phyloP scores from a whole-genome alignment of 257 asterid genomes.

The Echium plantagineum region DNA sequence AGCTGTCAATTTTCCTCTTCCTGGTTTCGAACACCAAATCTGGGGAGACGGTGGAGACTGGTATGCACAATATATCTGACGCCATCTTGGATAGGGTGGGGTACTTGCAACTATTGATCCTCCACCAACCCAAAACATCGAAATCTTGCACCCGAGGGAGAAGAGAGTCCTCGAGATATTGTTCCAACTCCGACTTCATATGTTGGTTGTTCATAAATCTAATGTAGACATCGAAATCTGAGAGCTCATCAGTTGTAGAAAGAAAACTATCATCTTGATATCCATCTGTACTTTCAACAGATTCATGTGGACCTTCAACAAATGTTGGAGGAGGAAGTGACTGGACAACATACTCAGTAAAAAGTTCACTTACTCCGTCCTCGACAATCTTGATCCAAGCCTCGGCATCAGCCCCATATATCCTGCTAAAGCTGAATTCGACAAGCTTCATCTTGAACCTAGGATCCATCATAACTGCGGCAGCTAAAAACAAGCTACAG shows the following conservation, averaged over 20 bases:
- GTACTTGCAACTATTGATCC: slow-evolving; percentile 31
- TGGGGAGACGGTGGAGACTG: slow-evolving; percentile 41
- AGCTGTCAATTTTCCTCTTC: slow-evolving; percentile 32
- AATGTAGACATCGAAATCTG: slow-evolving; percentile 8
- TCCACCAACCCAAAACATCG: slow-evolving; percentile 93
- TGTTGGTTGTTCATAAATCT: slow-evolving; percentile 13
- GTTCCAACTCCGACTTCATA: slow-evolving; percentile 21
- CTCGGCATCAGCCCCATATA: slow-evolving; percentile 10
- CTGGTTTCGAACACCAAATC: slow-evolving; percentile 48
- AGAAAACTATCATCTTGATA: slow-evolving; percentile 9
- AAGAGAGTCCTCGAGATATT: slow-evolving; percentile 23
- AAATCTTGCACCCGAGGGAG: slow-evolving; percentile 63
- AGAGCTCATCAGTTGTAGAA: slow-evolving; percentile 5
- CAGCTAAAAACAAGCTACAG: slow-evolving; percentile 15
- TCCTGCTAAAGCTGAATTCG: slow-evolving; percentile 16
- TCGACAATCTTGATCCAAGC: slow-evolving; percentile 11
- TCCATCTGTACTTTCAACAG: slow-evolving; percentile 3
- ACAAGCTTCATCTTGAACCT: slow-evolving; percentile 23
- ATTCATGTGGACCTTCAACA: slow-evolving; percentile 9
- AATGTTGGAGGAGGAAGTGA: slow-evolving; percentile 12
- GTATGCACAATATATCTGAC: slow-evolving; percentile 58
- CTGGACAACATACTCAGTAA: slow-evolving; percentile 15
- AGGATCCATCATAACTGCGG: slow-evolving; percentile 31
- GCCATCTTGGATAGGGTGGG: slow-evolving; percentile 72
- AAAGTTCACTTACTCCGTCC: slow-evolving; percentile 12